These are phyloP conservation scores for Casaregolazyma suthepensis DNA, from an alignment of 1,139 yeast species.

Conservation along the genomic window DNA sequence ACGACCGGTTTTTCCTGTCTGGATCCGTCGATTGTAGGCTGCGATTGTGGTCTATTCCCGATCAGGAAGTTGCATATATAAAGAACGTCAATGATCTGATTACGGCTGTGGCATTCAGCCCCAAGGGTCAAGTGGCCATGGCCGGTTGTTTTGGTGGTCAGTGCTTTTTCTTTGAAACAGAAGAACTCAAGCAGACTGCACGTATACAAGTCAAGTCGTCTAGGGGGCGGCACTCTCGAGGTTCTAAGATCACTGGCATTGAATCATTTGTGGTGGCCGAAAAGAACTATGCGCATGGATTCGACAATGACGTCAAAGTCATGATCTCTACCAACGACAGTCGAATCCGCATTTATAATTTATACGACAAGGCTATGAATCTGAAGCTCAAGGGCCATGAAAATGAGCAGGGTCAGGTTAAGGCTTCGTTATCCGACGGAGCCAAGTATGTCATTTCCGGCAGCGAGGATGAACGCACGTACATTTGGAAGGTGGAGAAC, in stretches of 20 bases:
- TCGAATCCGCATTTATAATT: constrained; percentile 58
- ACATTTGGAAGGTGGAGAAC: constrained; percentile 48
- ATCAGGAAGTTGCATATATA: constrained; percentile 50
- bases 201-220: constrained; percentile 50
- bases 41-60: constrained; percentile 82
- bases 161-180: constrained; percentile 55
- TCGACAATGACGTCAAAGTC: constrained; percentile 25
- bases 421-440: constrained; percentile 60
- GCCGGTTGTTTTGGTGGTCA: constrained; percentile 83
- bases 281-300: constrained; percentile 8
- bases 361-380: constrained; percentile 51
- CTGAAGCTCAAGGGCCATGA: constrained; percentile 69
- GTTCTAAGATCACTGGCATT: constrained; percentile 34
- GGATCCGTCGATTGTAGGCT: constrained; percentile 76
- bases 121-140: constrained; percentile 58
- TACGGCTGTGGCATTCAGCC: constrained; percentile 66
- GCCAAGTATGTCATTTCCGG: constrained; percentile 38
- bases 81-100: constrained; percentile 43
- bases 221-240: constrained; percentile 30
- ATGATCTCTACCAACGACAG: constrained; percentile 70
- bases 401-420: constrained; percentile 65
- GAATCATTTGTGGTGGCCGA: constrained; percentile 21
- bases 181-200: constrained; percentile 51
- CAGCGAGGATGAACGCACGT: constrained; percentile 44
- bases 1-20: constrained; percentile 80